These are phyloP conservation scores for Erigeron philadelphicus DNA, from an alignment of 140 eudicot genomes.

Conservation along the genomic window DNA sequence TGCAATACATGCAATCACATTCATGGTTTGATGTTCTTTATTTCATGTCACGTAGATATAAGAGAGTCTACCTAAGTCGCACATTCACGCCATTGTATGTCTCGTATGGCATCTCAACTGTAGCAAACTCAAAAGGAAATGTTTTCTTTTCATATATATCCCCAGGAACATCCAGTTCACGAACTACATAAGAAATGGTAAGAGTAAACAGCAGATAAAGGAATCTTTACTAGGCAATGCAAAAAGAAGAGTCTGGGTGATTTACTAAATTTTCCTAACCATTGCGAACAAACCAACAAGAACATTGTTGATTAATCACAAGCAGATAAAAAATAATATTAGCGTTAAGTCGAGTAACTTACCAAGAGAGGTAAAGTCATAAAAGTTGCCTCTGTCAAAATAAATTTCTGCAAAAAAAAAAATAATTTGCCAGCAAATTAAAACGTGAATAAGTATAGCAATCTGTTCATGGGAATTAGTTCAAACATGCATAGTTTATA, in stretches of 20 bases:
- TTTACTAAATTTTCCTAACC: background rate
- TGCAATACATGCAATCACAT: background rate
- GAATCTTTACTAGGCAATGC: background rate
- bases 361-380: constrained; percentile 98
- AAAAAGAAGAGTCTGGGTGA: background rate
- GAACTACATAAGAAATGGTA: constrained; percentile 50
- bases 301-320: background rate
- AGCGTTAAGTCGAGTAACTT: constrained; percentile 27
- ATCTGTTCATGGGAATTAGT: background rate
- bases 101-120: constrained; percentile 98
- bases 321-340: constrained; percentile 14
- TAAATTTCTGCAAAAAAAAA: constrained; percentile 71
- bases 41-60: background rate
- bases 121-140: constrained; percentile 85
- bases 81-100: constrained; percentile 93
- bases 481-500: background rate
- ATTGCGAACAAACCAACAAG: background rate
- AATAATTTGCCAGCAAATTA: constrained; percentile 15
- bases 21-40: constrained; percentile 8
- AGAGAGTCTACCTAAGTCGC: constrained; percentile 68
- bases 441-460: background rate
- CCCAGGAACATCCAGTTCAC: constrained; percentile 99
- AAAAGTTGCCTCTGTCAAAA: constrained; percentile 95
- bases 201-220: background rate
- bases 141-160: constrained; percentile 87